A percentile compares a stretch with the other conserved stretches of the same genome.
These are phyloP conservation scores for Lachancea waltii DNA, from an alignment of 805 yeast genomes.

Conservation along the genomic window DNA sequence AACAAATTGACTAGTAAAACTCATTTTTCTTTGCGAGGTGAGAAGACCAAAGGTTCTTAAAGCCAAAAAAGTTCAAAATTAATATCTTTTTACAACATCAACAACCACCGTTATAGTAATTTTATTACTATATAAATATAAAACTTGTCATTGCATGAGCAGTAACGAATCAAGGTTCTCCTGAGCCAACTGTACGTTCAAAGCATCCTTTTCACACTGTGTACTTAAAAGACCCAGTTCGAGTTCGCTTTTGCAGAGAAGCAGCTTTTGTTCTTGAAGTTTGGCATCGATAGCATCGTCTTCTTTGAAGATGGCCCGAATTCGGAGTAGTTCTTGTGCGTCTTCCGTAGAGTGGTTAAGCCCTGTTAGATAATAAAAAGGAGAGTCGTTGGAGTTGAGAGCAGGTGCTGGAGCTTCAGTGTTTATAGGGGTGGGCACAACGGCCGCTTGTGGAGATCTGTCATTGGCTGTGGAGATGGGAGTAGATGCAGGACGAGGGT, in stretches of 20 bases:
- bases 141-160: conserved; percentile 6
- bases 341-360: conserved; percentile 12
- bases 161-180: conserved; percentile 31
- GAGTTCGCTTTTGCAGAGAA: conserved; percentile 18
- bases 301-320: conserved; percentile 17
- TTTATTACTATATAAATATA: neutral
- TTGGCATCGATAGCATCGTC: conserved; percentile 21
- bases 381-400: conserved; percentile 15
- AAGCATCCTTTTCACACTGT: conserved; percentile 27
- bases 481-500: too few species aligned
- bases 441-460: too few species aligned
- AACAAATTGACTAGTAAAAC: conserved; percentile 22
- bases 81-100: too few species aligned
- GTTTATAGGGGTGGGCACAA: too few species aligned
- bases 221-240: conserved; percentile 27
- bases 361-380: conserved; percentile 21
- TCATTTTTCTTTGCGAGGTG: neutral
- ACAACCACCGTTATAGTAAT: too few species aligned
- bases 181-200: conserved; percentile 33
- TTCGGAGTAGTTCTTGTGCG: conserved; percentile 11
- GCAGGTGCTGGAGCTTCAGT: too few species aligned
- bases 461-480: too few species aligned
- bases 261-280: conserved; percentile 19
- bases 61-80: too few species aligned
- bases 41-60: too few species aligned